phyloP scores from a whole-genome alignment of 1,284 basidiomycete species.

The Ustilago shanxiensis region DNA sequence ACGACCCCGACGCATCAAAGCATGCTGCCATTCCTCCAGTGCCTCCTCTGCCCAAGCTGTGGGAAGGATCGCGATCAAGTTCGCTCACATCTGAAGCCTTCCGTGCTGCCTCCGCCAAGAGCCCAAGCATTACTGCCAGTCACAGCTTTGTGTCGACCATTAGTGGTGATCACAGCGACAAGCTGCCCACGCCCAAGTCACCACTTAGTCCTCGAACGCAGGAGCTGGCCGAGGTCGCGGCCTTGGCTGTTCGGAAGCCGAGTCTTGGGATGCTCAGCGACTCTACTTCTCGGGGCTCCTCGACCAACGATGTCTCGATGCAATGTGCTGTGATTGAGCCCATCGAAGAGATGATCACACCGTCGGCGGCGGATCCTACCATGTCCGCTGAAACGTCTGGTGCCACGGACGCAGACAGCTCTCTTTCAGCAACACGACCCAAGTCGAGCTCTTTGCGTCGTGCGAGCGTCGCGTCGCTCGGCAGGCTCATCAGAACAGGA shows the following conservation, averaged over 20 bases:
- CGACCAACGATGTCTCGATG: conserved; percentile 32
- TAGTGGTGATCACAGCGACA: conserved; percentile 36
- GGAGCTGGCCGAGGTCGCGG: conserved; percentile 47
- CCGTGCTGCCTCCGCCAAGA: conserved; percentile 29
- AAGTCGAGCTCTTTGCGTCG: conserved; percentile 37
- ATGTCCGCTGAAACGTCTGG: not conserved
- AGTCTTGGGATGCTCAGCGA: conserved; percentile 27
- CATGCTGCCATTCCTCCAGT: conserved; percentile 83
- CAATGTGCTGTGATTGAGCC: conserved; percentile 25
- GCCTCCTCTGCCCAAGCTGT: conserved; percentile 92
- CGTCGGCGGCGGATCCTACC: conserved; percentile 21
- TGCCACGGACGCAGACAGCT: conserved; percentile 1
- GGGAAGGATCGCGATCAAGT: conserved; percentile 81
- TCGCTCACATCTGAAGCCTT: conserved; percentile 59
- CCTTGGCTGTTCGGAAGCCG: conserved; percentile 38
- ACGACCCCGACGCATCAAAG: conserved; percentile 28
- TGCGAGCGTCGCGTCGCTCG: conserved; percentile 36
- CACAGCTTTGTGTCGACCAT: conserved; percentile 40
- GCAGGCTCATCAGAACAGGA: conserved; percentile 33
- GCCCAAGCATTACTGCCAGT: conserved; percentile 28
- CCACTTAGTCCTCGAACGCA: conserved; percentile 46
- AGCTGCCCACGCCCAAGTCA: conserved; percentile 39
- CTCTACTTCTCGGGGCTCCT: conserved; percentile 26
- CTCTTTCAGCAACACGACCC: conserved; percentile 9
- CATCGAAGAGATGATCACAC: conserved; percentile 29